Evolutionary conservation across 495 filamentous ascomycete species (phyloP).

Genomic region (Friedmanniomyces endolithicus): DNA sequence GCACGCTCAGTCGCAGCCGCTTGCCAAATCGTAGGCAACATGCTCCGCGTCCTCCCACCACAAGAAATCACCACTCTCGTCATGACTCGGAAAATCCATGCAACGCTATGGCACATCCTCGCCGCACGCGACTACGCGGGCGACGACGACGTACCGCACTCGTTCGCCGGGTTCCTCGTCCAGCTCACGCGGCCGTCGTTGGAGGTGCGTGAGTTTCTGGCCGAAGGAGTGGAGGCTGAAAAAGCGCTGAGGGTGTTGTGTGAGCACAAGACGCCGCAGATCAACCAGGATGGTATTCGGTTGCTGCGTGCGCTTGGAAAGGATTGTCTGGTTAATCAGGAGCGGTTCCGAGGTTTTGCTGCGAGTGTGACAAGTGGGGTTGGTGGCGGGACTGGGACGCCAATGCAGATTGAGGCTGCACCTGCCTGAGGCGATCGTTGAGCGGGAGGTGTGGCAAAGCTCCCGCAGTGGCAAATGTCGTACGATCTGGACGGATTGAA

Average conservation of each 20-base stretch:
- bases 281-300: slow-evolving; percentile 11
- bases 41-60: not conserved
- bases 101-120: not conserved
- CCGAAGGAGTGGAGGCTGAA: not conserved
- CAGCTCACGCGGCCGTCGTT: slow-evolving; percentile 3
- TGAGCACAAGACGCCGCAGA: slow-evolving; percentile 7
- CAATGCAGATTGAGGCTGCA: not conserved
- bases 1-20: not conserved
- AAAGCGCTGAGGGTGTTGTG: not conserved
- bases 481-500: too few relatives aligned
- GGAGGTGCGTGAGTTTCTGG: slow-evolving; percentile 6
- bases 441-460: too few relatives aligned
- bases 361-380: not conserved
- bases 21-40: slow-evolving; percentile 15
- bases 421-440: not conserved
- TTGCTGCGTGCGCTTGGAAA: slow-evolving; percentile 16
- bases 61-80: not conserved
- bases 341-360: not conserved
- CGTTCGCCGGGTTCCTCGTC: slow-evolving; percentile 8
- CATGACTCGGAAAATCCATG: not conserved
- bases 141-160: slow-evolving; percentile 10
- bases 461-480: not conserved
- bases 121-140: not conserved
- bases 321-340: not conserved
- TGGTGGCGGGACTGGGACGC: not conserved